Percentiles rank a stretch among this genome's conserved stretches.
Evolutionary conservation across 805 yeast species (phyloP).

Genomic region (Kuraishia cidri): DNA sequence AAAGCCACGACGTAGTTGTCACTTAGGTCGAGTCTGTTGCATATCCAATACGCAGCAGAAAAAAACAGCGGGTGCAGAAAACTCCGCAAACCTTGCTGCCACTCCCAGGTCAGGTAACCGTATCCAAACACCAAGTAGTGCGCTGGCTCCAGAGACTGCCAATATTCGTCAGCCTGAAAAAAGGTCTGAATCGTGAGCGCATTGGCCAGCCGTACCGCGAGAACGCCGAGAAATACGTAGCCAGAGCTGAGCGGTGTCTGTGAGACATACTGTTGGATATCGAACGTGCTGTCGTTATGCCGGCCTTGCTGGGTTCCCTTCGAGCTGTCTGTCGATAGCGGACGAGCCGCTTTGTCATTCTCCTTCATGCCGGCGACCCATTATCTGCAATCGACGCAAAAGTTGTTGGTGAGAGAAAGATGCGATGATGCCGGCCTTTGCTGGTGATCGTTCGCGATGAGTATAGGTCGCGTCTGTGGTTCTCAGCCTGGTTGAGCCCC

Average conservation of each 20-base stretch:
- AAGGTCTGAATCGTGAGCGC: conserved; percentile 60
- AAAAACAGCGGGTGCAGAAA: conserved; percentile 74
- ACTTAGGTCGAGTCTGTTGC: conserved; percentile 22
- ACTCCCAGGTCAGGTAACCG: conserved; percentile 93
- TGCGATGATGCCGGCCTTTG: too few species aligned
- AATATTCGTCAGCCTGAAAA: conserved; percentile 95
- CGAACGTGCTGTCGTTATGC: too few species aligned
- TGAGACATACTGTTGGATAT: neutral
- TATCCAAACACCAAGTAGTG: conserved; percentile 65
- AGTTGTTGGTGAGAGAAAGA: too few species aligned
- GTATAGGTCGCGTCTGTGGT: too few species aligned
- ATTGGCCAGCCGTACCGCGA: conserved; percentile 47
- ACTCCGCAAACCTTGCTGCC: conserved; percentile 70
- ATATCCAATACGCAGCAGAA: conserved; percentile 29
- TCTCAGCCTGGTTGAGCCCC: too few species aligned
- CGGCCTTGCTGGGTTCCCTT: too few species aligned
- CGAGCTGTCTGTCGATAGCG: too few species aligned
- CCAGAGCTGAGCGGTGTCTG: neutral
- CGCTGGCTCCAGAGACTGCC: conserved; percentile 92
- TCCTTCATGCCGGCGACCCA: too few species aligned
- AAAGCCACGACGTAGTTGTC: conserved; percentile 29
- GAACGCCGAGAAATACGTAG: conserved; percentile 9
- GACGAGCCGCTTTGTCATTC: neutral
- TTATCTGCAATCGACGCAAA: too few species aligned
- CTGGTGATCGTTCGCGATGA: too few species aligned